Evolutionary conservation across 75 land plant species (phyloP).

Genomic region (Selaginella tamariscina): DNA sequence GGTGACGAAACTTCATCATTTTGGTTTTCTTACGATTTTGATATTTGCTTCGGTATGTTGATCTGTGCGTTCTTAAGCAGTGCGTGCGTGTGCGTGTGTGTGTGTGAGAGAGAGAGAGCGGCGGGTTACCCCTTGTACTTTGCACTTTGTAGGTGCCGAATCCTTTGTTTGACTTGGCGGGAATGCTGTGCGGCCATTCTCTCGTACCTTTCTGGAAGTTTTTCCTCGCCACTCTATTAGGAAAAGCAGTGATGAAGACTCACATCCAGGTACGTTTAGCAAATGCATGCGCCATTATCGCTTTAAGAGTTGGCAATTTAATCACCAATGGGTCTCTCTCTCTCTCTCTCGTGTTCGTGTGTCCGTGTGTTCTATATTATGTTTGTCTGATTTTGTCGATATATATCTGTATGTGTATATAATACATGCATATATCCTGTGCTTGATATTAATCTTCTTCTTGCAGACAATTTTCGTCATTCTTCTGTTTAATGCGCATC

Average conservation of each 20-base stretch:
- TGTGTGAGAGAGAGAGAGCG: too few species aligned
- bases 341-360: too few species aligned
- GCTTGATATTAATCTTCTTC: background rate
- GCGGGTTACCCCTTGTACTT: too few species aligned
- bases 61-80: background rate
- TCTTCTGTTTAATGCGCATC: slow-evolving; percentile 67
- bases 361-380: too few species aligned
- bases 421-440: too few species aligned
- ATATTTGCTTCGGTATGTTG: slow-evolving; percentile 69
- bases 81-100: background rate
- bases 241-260: slow-evolving; percentile 86
- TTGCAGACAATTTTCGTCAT: slow-evolving; percentile 67
- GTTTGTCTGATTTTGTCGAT: too few species aligned
- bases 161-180: slow-evolving; percentile 94
- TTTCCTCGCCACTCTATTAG: slow-evolving; percentile 71
- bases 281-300: too few species aligned
- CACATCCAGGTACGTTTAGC: slow-evolving; percentile 73
- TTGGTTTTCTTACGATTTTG: slow-evolving; percentile 77
- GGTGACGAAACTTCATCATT: slow-evolving; percentile 44
- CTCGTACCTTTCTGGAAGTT: slow-evolving; percentile 88
- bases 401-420: too few species aligned
- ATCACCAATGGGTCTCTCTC: too few species aligned
- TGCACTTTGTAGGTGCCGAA: slow-evolving; percentile 60
- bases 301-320: too few species aligned
- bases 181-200: slow-evolving; percentile 94